phyloP scores from a whole-genome alignment of 208 protist species.

The Trypanosoma cruzi region DNA sequence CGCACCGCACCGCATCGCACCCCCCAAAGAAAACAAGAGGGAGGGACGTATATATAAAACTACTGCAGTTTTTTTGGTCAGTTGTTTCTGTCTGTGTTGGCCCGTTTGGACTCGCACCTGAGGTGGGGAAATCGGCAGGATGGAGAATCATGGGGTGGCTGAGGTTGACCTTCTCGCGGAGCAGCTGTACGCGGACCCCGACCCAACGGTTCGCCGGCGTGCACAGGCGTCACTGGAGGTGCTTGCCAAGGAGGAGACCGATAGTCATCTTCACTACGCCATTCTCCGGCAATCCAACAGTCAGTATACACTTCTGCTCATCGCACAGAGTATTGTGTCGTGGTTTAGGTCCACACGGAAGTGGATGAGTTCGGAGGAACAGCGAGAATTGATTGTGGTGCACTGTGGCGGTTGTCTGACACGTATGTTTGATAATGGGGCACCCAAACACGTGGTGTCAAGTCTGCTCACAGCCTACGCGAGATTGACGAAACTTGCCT shows the following conservation, averaged over 20 bases:
- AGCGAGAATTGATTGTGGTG: slow-evolving; percentile 48
- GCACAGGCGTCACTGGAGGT: slow-evolving; percentile 46
- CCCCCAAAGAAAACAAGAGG: too few species aligned
- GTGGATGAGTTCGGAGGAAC: slow-evolving; percentile 47
- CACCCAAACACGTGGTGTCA: slow-evolving; percentile 63
- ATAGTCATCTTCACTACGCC: slow-evolving; percentile 35
- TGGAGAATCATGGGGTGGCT: slow-evolving; percentile 35
- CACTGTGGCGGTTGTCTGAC: slow-evolving; percentile 71
- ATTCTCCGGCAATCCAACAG: slow-evolving; percentile 70
- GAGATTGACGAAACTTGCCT: slow-evolving; percentile 71
- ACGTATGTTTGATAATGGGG: slow-evolving; percentile 51
- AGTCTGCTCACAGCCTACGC: slow-evolving; percentile 57
- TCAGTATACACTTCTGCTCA: slow-evolving; percentile 81
- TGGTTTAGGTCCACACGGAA: slow-evolving; percentile 69
- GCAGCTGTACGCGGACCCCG: slow-evolving; percentile 65
- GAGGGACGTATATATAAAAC: too few species aligned
- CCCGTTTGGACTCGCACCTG: background rate
- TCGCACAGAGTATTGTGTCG: slow-evolving; percentile 61
- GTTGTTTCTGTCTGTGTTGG: background rate
- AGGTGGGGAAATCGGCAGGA: background rate
- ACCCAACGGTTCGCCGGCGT: slow-evolving; percentile 42
- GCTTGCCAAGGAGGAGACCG: slow-evolving; percentile 57
- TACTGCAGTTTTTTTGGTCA: too few species aligned
- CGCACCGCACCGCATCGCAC: too few species aligned
- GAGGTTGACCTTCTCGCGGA: slow-evolving; percentile 73